These are phyloP conservation scores for Blastobotrys indianensis DNA, from an alignment of 1,139 yeast genomes.

Conservation along the genomic window DNA sequence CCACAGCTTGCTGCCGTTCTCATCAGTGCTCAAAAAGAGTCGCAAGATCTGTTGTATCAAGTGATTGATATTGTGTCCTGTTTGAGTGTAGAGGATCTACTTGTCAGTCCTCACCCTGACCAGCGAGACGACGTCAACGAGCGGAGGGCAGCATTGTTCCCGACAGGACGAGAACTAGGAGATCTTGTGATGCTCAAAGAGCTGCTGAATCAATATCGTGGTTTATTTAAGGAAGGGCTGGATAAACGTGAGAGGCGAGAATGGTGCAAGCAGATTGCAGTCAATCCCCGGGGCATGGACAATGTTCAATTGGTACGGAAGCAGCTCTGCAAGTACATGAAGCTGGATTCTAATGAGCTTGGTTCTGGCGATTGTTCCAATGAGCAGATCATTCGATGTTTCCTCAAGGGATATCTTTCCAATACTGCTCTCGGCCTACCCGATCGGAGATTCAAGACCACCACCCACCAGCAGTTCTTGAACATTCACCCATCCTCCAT, in stretches of 20 bases:
- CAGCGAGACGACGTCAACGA: slow-evolving; percentile 72
- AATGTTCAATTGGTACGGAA: slow-evolving; percentile 69
- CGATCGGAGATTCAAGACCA: slow-evolving; percentile 85
- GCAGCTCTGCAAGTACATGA: slow-evolving; percentile 72
- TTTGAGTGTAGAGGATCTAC: slow-evolving; percentile 82
- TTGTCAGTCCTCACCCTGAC: slow-evolving; percentile 75
- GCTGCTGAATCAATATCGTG: slow-evolving; percentile 55
- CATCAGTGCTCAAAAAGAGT: slow-evolving; percentile 60
- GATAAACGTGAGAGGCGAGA: slow-evolving; percentile 48
- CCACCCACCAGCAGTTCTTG: slow-evolving; percentile 54
- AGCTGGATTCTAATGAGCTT: slow-evolving; percentile 25
- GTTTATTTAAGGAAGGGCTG: slow-evolving; percentile 20
- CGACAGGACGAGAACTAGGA: slow-evolving; percentile 66
- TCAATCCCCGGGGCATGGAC: slow-evolving; percentile 73
- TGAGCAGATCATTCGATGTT: slow-evolving; percentile 50
- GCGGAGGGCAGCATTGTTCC: slow-evolving; percentile 45
- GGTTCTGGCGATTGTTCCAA: slow-evolving; percentile 48
- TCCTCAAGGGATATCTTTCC: slow-evolving; percentile 71
- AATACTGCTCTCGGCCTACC: slow-evolving; percentile 95
- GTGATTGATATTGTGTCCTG: slow-evolving; percentile 90
- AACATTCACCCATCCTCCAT: slow-evolving; percentile 90
- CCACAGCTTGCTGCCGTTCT: slow-evolving; percentile 91
- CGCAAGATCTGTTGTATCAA: slow-evolving; percentile 40
- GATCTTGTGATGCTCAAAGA: slow-evolving; percentile 83
- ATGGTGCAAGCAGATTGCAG: slow-evolving; percentile 79